These are phyloP conservation scores for Aspergillus versicolor DNA, from an alignment of 2,329 filamentous ascomycete species.

Conservation along the genomic window DNA sequence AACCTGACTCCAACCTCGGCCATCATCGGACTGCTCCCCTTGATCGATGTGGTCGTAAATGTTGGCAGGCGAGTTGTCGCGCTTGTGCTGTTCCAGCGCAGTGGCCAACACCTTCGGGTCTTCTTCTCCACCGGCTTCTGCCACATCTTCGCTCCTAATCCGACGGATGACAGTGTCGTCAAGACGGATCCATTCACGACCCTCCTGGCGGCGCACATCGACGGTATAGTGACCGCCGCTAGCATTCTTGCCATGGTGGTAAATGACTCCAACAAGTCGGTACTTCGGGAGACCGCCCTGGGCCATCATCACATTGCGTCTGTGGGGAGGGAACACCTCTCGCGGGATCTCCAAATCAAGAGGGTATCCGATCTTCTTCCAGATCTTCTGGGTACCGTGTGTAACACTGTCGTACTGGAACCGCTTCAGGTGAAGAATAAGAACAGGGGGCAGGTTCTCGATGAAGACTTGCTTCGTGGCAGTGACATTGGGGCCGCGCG, in stretches of 20 bases:
- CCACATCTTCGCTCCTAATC: constrained; percentile 83
- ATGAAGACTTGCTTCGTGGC: constrained; percentile 96
- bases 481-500: constrained; percentile 70
- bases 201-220: constrained; percentile 92
- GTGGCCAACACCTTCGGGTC: constrained; percentile 67
- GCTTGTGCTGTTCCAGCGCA: constrained; percentile 66
- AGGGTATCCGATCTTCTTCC: constrained; percentile 96
- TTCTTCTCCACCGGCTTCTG: constrained; percentile 79
- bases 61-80: constrained; percentile 56
- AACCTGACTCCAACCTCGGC: constrained; percentile 78
- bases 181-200: constrained; percentile 91
- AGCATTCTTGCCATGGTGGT: constrained; percentile 96
- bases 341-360: constrained; percentile 90
- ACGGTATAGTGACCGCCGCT: constrained; percentile 96
- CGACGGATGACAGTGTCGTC: constrained; percentile 90
- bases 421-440: constrained; percentile 93
- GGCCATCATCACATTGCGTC: constrained; percentile 63
- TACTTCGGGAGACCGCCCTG: constrained; percentile 77
- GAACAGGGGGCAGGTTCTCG: constrained; percentile 82
- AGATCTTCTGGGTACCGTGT: constrained; percentile 88
- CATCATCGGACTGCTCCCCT: constrained; percentile 66
- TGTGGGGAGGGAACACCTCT: constrained; percentile 78
- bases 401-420: constrained; percentile 91
- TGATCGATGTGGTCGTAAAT: constrained; percentile 69
- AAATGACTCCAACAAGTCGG: constrained; percentile 83